These are phyloP conservation scores for Castanopsis chinensis DNA, from an alignment of 306 rosid genomes.

Conservation along the genomic window DNA sequence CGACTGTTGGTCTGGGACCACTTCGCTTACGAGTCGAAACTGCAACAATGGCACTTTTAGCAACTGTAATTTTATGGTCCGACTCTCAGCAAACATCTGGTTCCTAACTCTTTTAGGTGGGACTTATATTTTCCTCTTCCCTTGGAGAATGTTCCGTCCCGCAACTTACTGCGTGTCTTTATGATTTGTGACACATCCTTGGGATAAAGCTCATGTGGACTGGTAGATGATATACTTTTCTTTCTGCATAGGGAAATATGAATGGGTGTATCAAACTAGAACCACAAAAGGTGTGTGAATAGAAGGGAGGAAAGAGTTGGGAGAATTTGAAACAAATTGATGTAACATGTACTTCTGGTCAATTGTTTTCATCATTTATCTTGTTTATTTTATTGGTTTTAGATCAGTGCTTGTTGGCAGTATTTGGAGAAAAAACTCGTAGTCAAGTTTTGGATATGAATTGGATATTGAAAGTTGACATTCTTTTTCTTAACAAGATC, in stretches of 20 bases:
- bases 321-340: not conserved
- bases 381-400: not conserved
- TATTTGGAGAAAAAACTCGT: not conserved
- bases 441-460: not conserved
- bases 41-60: slow-evolving; percentile 78
- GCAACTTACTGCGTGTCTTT: not conserved
- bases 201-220: not conserved
- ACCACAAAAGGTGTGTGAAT: not conserved
- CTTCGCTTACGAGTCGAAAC: slow-evolving; percentile 91
- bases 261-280: not conserved
- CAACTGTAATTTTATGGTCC: slow-evolving; percentile 80
- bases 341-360: not conserved
- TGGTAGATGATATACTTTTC: not conserved
- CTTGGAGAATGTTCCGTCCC: not conserved
- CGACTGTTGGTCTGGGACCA: slow-evolving; percentile 74
- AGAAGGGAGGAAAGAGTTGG: not conserved
- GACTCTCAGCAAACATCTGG: slow-evolving; percentile 44
- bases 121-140: slow-evolving; percentile 16
- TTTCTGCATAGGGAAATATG: not conserved
- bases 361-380: not conserved
- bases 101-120: slow-evolving; percentile 32
- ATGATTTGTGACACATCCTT: slow-evolving; percentile 2
- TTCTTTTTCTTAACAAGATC: not conserved
- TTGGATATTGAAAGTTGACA: not conserved
- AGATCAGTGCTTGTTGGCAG: not conserved